A percentile compares a stretch with the other conserved stretches of the same genome.
Evolutionary conservation across 1,139 yeast genomes (phyloP).

Genomic region (Lodderomyces margitis): DNA sequence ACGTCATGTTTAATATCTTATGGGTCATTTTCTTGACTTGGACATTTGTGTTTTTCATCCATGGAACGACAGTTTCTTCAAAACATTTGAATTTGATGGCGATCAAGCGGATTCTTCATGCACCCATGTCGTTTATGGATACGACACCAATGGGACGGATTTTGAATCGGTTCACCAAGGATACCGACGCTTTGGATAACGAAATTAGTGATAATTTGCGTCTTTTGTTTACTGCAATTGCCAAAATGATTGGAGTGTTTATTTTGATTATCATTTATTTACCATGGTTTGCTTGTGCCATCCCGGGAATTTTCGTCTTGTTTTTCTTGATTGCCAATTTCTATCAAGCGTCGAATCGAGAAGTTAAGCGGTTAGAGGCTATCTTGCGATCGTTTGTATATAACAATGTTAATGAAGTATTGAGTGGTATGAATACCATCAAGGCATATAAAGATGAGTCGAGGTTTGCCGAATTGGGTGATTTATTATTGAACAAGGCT

Average conservation of each 20-base stretch:
- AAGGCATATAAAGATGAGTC: constrained; percentile 54
- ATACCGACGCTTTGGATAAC: constrained; percentile 79
- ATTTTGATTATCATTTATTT: constrained; percentile 65
- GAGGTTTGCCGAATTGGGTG: constrained; percentile 52
- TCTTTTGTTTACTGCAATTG: constrained; percentile 47
- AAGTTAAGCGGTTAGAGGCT: constrained; percentile 43
- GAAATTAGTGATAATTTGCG: constrained; percentile 63
- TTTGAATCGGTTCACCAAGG: constrained; percentile 67
- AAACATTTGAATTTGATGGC: constrained; percentile 43
- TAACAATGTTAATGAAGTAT: constrained; percentile 72
- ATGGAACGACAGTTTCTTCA: constrained; percentile 51
- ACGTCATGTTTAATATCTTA: constrained; percentile 54
- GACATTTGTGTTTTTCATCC: constrained; percentile 49
- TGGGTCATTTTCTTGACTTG: constrained; percentile 34
- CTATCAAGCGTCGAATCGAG: constrained; percentile 47
- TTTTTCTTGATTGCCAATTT: constrained; percentile 54
- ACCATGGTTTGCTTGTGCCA: constrained; percentile 74
- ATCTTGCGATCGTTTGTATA: constrained; percentile 35
- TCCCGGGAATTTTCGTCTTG: constrained; percentile 49
- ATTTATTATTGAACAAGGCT: constrained; percentile 54
- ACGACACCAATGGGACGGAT: constrained; percentile 62
- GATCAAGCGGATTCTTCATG: constrained; percentile 39
- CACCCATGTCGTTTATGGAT: constrained; percentile 61
- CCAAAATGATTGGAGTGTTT: constrained; percentile 60
- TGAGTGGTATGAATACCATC: constrained; percentile 70